Conservation (phyloP, 371 early-diverging fungal species). For the Rhizopus arrhizus region DNA sequence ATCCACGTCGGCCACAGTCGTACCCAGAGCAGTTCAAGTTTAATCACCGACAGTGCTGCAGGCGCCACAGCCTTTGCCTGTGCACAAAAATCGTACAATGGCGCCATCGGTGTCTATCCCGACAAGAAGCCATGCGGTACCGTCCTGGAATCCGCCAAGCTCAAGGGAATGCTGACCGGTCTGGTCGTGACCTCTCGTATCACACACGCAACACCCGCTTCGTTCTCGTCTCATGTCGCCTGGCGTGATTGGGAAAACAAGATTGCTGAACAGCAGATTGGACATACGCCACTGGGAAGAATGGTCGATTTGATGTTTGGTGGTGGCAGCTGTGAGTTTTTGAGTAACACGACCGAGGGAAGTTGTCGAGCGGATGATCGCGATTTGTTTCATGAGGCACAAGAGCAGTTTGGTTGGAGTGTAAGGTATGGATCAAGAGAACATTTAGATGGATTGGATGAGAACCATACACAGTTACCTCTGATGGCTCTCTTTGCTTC, state of each 20-base stretch:
- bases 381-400: slow-evolving; percentile 65
- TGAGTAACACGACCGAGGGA: slow-evolving; percentile 55
- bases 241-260: slow-evolving; percentile 75
- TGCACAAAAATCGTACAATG: slow-evolving; percentile 84
- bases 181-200: slow-evolving; percentile 91
- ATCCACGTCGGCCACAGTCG: slow-evolving; percentile 88
- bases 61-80: slow-evolving; percentile 95
- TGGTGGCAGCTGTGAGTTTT: slow-evolving; percentile 88
- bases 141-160: slow-evolving; percentile 92
- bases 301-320: slow-evolving; percentile 90
- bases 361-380: slow-evolving; percentile 75
- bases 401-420: slow-evolving; percentile 59
- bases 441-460: slow-evolving; percentile 61
- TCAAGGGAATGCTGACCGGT: slow-evolving; percentile 80
- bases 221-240: slow-evolving; percentile 82
- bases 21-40: slow-evolving; percentile 77
- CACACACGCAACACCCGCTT: slow-evolving; percentile 87
- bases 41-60: slow-evolving; percentile 95
- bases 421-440: slow-evolving; percentile 38
- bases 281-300: slow-evolving; percentile 78
- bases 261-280: slow-evolving; percentile 91
- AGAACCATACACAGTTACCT: slow-evolving; percentile 57
- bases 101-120: slow-evolving; percentile 79
- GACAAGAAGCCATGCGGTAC: slow-evolving; percentile 82
- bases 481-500: slow-evolving; percentile 71